Evolutionary conservation across 331 rosid species (phyloP).

Genomic region (Spiraea crenata): DNA sequence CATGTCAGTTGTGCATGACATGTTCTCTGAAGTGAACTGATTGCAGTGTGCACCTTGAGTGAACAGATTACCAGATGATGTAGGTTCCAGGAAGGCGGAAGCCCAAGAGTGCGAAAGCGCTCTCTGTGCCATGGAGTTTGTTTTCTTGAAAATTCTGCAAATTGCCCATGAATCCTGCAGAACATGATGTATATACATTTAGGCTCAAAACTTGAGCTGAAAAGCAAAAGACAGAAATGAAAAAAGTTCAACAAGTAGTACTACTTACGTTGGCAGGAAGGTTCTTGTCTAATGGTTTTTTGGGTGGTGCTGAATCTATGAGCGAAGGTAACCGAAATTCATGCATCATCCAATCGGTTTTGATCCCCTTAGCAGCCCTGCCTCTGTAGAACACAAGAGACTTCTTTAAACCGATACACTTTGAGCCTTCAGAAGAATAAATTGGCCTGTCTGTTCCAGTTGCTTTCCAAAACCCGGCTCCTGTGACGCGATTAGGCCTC

Average conservation of each 20-base stretch:
- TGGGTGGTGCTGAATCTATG: constrained; percentile 37
- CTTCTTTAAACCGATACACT: constrained; percentile 82
- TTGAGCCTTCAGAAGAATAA: constrained; percentile 59
- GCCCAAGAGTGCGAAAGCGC: constrained; percentile 62
- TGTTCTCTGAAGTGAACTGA: constrained; percentile 38
- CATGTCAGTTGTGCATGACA: constrained; percentile 41
- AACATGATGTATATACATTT: neutral
- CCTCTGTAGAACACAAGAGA: constrained; percentile 87
- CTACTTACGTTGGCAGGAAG: constrained; percentile 49
- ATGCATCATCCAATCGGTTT: constrained; percentile 98
- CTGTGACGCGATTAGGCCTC: constrained; percentile 81
- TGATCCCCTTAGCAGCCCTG: constrained; percentile 71
- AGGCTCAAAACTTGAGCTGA: neutral
- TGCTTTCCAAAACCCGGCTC: constrained; percentile 91
- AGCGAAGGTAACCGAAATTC: constrained; percentile 73
- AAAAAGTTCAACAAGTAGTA: neutral
- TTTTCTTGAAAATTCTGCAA: constrained; percentile 81
- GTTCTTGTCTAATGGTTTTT: constrained; percentile 40
- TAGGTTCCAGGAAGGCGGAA: constrained; percentile 42
- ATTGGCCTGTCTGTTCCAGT: constrained; percentile 86
- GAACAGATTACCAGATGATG: constrained; percentile 34
- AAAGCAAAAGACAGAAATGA: neutral
- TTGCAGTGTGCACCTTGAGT: constrained; percentile 31
- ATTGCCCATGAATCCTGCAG: constrained; percentile 86
- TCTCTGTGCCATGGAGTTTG: constrained; percentile 62